Evolutionary conservation across 2,329 filamentous ascomycete genomes (phyloP).

Genomic region (Phialophora chinensis): DNA sequence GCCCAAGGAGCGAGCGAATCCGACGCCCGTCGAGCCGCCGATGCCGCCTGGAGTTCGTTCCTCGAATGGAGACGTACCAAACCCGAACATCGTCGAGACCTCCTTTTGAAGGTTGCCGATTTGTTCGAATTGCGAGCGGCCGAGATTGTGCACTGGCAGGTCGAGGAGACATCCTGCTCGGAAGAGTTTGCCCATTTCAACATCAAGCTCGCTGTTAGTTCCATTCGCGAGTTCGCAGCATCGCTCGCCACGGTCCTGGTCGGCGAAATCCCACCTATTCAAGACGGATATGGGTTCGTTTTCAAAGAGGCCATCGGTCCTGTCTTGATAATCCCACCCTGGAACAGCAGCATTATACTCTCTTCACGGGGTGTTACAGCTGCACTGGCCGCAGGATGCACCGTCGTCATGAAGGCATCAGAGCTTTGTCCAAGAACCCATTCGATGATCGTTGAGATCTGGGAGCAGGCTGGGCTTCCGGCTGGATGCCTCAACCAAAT

Average conservation of each 20-base stretch:
- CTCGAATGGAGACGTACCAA: slow-evolving; percentile 69
- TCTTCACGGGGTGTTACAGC: slow-evolving; percentile 12
- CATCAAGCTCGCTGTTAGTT: slow-evolving; percentile 5
- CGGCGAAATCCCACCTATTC: slow-evolving; percentile 7
- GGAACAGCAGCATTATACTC: slow-evolving; percentile 28
- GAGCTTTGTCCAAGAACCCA: slow-evolving; percentile 69
- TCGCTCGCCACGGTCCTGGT: neutral
- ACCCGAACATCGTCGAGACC: slow-evolving; percentile 65
- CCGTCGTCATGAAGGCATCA: slow-evolving; percentile 73
- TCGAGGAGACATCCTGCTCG: slow-evolving; percentile 55
- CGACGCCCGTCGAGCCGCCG: slow-evolving; percentile 6
- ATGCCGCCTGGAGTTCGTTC: slow-evolving; percentile 58
- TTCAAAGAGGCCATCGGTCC: slow-evolving; percentile 16
- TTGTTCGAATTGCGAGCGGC: slow-evolving; percentile 64
- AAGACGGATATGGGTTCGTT: slow-evolving; percentile 3
- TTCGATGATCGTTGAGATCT: slow-evolving; percentile 65
- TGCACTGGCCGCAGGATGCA: slow-evolving; percentile 65
- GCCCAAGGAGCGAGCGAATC: slow-evolving; percentile 8
- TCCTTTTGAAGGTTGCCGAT: slow-evolving; percentile 63
- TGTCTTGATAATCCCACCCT: slow-evolving; percentile 12
- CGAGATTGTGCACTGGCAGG: slow-evolving; percentile 67
- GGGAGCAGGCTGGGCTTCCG: slow-evolving; percentile 77
- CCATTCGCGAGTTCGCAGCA: slow-evolving; percentile 16
- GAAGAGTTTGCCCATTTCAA: slow-evolving; percentile 18
- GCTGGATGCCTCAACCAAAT: slow-evolving; percentile 75